Percentiles rank a stretch among this genome's conserved stretches.
Conservation (phyloP, 164 flowering plant species). For the Vitis rupestris region DNA sequence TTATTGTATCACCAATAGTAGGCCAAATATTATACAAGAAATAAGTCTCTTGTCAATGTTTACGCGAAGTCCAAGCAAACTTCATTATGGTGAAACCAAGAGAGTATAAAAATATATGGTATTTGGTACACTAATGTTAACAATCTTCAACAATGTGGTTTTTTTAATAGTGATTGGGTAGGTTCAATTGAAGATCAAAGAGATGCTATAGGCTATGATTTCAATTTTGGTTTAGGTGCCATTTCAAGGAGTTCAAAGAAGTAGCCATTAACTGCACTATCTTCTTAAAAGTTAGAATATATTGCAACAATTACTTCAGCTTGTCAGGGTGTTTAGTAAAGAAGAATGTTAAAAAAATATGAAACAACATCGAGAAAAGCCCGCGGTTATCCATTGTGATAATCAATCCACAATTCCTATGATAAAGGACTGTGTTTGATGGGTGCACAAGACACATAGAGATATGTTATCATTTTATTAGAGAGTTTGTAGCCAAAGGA, state of each 20-base stretch:
- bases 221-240: neutral
- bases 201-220: slow-evolving; percentile 2
- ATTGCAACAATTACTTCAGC: neutral
- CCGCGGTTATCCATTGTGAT: too few species aligned
- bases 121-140: neutral
- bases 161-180: slow-evolving; percentile 2
- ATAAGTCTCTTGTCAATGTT: too few species aligned
- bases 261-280: neutral
- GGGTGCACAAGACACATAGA: too few species aligned
- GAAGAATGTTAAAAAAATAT: too few species aligned
- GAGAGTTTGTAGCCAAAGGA: too few species aligned
- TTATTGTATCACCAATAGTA: neutral
- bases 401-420: too few species aligned
- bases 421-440: too few species aligned
- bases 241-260: slow-evolving; percentile 11
- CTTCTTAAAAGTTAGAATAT: neutral
- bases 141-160: neutral
- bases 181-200: neutral
- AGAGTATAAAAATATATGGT: slow-evolving; percentile 1
- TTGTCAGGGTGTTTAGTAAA: slow-evolving; percentile 3
- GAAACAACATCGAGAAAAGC: too few species aligned
- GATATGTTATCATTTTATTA: too few species aligned
- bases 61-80: too few species aligned
- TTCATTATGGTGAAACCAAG: neutral
- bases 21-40: too few species aligned